Conservation (phyloP, 2,329 filamentous ascomycete species). For the Penicillium corylophilum region DNA sequence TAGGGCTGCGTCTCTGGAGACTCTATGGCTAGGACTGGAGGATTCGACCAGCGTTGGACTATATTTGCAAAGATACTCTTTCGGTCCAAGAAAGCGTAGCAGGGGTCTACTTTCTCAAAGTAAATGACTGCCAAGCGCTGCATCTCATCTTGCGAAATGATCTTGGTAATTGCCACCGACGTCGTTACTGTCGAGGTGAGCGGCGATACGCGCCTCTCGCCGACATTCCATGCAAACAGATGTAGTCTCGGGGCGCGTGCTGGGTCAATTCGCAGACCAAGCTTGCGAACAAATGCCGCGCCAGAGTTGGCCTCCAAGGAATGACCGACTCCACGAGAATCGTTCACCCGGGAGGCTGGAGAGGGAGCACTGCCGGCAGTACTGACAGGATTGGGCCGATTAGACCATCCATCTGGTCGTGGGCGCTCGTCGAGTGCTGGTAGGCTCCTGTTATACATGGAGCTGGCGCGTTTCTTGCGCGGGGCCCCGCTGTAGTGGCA, state of each 20-base stretch:
- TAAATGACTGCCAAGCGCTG: conserved; percentile 47
- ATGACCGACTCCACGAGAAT: conserved; percentile 8
- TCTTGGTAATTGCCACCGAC: conserved; percentile 41
- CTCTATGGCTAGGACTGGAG: conserved; percentile 2
- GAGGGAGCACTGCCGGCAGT: conserved; percentile 2
- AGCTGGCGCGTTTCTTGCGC: conserved; percentile 30
- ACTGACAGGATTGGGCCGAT: not conserved
- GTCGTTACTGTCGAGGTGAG: conserved; percentile 9
- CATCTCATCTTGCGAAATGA: conserved; percentile 52
- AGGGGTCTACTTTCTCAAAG: conserved; percentile 54
- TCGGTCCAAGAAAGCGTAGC: conserved; percentile 52
- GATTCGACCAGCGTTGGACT: conserved; percentile 30
- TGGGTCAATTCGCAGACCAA: conserved; percentile 55
- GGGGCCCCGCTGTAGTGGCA: conserved; percentile 48
- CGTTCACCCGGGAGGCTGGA: conserved; percentile 10
- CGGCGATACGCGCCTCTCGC: conserved; percentile 22
- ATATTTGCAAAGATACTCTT: conserved; percentile 28
- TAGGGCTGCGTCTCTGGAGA: conserved; percentile 31
- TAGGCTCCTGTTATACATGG: conserved; percentile 16
- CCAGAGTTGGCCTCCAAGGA: conserved; percentile 59
- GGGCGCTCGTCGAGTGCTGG: conserved; percentile 12
- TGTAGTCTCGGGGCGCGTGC: conserved; percentile 54
- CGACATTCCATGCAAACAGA: conserved; percentile 58
- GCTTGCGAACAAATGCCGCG: conserved; percentile 54
- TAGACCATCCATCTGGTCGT: conserved; percentile 8